Base-by-base conservation (phyloP, 768 basidiomycete genomes). In the Sporobolomyces pararoseus region DNA sequence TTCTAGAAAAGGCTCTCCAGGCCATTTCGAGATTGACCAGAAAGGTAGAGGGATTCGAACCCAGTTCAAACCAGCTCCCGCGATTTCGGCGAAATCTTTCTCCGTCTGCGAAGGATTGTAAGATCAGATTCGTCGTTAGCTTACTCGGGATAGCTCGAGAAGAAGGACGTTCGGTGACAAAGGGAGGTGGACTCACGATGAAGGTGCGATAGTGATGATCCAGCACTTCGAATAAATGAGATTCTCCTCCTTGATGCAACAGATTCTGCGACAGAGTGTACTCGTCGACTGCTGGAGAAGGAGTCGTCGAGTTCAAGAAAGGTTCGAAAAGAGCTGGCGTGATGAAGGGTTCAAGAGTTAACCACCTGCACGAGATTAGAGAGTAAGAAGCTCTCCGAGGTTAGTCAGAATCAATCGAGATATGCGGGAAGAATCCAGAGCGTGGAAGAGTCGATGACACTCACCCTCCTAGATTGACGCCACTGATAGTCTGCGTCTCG, bases 41-140 rank as follows among this genome's bases (percentile, higher is more conserved):
- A 84, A 98, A 0, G 88, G 85, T 53, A 99, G 78, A 1, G 95
- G 90, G 49, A 97, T 90, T 53, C 93, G 89, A 68, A 97, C 85
- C 76, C 86, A 96, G 80, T 96, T 97, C 70, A 98, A 85, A 37
- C 95, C 95, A 21, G 92, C 94, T 25, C 83, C 89, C 34, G 94
- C 93, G 66, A 98, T 94, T 73, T 89, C 82, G 16, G 92, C 92
- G 77, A 97, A 97, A 77, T 98, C 95, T 77, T 88, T 80, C 77
- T 98, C 94, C 34, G 93, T 98, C 91, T 93, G 73, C 70, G 73
- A 13, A 19, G 1, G 0, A n/a, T n/a, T n/a, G n/a, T n/a, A n/a
- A n/a, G n/a, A n/a, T n/a, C n/a, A n/a, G n/a, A n/a, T n/a, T n/a
- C n/a, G n/a, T n/a, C n/a, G n/a, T n/a, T n/a, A n/a, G n/a, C n/a